Conservation (phyloP, 306 rosid genomes). For the Vigna hirtella region DNA sequence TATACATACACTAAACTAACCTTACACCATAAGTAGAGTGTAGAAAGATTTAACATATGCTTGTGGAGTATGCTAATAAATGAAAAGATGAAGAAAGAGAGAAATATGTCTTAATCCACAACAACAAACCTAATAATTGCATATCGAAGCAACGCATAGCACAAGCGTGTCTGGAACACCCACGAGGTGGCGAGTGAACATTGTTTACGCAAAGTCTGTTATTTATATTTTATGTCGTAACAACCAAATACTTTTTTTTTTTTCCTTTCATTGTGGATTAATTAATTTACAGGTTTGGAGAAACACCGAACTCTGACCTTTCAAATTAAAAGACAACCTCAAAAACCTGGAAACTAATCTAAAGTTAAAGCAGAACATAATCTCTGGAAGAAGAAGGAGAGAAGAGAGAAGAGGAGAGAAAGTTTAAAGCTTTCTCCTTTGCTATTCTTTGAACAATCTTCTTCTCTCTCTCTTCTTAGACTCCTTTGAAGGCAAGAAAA, state of each 20-base stretch:
- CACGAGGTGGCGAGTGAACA: constrained; percentile 1
- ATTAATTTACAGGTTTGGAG: background rate
- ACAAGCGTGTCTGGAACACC: constrained; percentile 12
- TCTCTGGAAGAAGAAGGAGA: background rate
- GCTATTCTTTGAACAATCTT: background rate
- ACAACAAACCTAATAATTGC: constrained; percentile 41
- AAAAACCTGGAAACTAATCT: background rate
- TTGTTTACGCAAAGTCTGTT: constrained; percentile 28
- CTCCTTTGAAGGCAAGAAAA: constrained; percentile 10
- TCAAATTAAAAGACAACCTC: constrained; percentile 28
- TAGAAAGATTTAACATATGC: background rate
- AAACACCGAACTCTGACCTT: background rate
- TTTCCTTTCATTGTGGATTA: background rate
- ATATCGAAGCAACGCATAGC: background rate
- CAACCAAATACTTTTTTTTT: background rate
- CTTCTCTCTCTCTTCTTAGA: constrained; percentile 24
- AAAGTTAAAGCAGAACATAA: background rate
- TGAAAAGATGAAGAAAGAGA: constrained; percentile 34
- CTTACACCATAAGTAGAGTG: background rate
- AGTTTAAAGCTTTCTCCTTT: constrained; percentile 26
- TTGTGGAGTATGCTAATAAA: constrained; percentile 2
- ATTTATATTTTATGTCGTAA: background rate
- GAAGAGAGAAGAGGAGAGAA: constrained; percentile 11
- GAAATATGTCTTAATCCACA: constrained; percentile 37
- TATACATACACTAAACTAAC: background rate